Conservation (phyloP, 495 filamentous ascomycete genomes). For the Daldinia bambusicola region DNA sequence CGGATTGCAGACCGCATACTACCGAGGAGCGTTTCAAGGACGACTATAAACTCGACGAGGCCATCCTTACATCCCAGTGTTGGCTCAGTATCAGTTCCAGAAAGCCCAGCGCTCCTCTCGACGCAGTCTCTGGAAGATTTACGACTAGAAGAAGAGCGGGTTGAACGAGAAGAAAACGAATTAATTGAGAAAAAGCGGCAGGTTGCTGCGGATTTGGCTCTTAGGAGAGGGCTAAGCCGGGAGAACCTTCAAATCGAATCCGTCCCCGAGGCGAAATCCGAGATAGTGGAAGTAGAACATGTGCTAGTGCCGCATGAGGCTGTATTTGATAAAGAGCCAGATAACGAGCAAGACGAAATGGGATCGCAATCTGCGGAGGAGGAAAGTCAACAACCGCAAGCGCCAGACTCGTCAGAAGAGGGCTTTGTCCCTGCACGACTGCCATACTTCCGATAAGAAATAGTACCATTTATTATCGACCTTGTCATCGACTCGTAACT, state of each 20-base stretch:
- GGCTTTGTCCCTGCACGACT: slow-evolving; percentile 47
- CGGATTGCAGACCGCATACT: slow-evolving; percentile 66
- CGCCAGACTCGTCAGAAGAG: slow-evolving; percentile 24
- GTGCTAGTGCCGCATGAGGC: slow-evolving; percentile 39
- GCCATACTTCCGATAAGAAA: slow-evolving; percentile 42
- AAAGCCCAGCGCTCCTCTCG: slow-evolving; percentile 48
- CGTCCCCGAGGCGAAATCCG: slow-evolving; percentile 47
- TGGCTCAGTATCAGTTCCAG: slow-evolving; percentile 48
- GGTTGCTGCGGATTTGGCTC: slow-evolving; percentile 77
- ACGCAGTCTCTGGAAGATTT: slow-evolving; percentile 75
- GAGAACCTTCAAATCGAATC: slow-evolving; percentile 45
- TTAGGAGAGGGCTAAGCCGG: slow-evolving; percentile 70
- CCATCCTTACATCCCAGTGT: slow-evolving; percentile 48
- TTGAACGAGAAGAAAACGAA: slow-evolving; percentile 73
- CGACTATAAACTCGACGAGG: slow-evolving; percentile 62
- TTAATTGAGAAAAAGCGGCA: slow-evolving; percentile 74
- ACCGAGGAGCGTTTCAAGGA: slow-evolving; percentile 63
- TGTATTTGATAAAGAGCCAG: slow-evolving; percentile 37
- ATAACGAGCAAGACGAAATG: slow-evolving; percentile 36
- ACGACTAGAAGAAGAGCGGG: slow-evolving; percentile 77
- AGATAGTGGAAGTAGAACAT: slow-evolving; percentile 42
- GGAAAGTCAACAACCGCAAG: slow-evolving; percentile 13
- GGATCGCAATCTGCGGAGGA: slow-evolving; percentile 15
- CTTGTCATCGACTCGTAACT: not conserved
- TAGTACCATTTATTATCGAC: not conserved